A percentile compares a stretch with the other conserved stretches of the same genome.
phyloP scores from a whole-genome alignment of 768 basidiomycete species.

The Solioccasus polychromus region DNA sequence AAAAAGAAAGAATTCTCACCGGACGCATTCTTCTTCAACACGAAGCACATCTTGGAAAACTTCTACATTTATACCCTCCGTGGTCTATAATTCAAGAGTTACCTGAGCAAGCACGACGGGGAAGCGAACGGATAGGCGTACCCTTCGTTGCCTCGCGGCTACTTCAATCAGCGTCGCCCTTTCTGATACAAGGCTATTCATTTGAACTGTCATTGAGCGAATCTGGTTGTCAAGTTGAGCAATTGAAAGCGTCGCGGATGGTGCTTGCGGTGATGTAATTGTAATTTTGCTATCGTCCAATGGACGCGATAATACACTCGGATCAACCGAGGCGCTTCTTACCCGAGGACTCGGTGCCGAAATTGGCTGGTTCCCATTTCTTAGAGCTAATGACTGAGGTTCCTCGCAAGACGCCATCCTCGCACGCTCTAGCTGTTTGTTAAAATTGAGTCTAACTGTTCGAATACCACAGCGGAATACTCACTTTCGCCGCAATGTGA shows the following conservation, averaged over 20 bases:
- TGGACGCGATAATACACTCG: constrained; percentile 11
- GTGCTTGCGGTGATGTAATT: neutral
- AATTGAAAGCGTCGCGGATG: constrained; percentile 19
- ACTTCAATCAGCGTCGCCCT: constrained; percentile 29
- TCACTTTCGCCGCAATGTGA: constrained; percentile 35
- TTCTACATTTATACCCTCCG: constrained; percentile 14
- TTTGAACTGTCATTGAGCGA: constrained; percentile 29
- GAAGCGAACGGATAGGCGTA: neutral
- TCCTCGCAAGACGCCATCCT: constrained; percentile 1
- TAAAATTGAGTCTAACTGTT: neutral
- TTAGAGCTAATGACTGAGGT: neutral
- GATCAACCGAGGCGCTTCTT: constrained; percentile 23
- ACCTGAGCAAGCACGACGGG: neutral
- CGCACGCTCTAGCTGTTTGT: constrained; percentile 22
- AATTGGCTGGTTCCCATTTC: neutral
- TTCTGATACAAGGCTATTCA: constrained; percentile 39
- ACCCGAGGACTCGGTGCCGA: constrained; percentile 8
- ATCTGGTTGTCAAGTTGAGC: constrained; percentile 38
- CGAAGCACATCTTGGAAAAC: constrained; percentile 24
- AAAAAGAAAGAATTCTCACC: constrained; percentile 21
- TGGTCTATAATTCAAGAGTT: constrained; percentile 6
- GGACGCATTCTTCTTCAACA: constrained; percentile 36
- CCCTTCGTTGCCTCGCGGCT: constrained; percentile 22
- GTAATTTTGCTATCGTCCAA: neutral
- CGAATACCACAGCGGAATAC: constrained; percentile 2